Percentiles rank a stretch among this genome's conserved stretches.
Conservation (phyloP, 352 stramenopile genomes). For the Phytophthora parvispora region DNA sequence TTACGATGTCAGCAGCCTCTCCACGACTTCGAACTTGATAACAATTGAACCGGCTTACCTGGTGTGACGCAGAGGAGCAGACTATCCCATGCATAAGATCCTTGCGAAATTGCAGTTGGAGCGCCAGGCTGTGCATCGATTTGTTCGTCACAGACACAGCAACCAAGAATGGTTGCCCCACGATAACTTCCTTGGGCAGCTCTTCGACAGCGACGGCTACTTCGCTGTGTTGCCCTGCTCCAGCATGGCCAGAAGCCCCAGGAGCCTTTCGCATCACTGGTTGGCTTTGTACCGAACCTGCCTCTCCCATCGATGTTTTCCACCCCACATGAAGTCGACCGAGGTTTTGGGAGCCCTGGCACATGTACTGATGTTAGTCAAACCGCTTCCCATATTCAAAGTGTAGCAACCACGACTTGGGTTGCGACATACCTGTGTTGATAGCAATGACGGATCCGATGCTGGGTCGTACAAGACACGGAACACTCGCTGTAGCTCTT, state of each 20-base stretch:
- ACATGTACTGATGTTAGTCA: neutral
- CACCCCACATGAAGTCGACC: constrained; percentile 84
- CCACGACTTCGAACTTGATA: neutral
- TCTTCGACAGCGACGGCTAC: constrained; percentile 57
- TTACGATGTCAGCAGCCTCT: neutral
- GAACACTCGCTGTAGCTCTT: constrained; percentile 86
- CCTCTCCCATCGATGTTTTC: constrained; percentile 86
- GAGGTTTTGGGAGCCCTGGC: constrained; percentile 67
- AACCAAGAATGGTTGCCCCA: constrained; percentile 65
- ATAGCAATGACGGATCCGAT: constrained; percentile 41
- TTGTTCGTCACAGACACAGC: constrained; percentile 76
- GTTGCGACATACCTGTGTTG: constrained; percentile 37
- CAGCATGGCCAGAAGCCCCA: constrained; percentile 10
- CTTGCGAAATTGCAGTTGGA: constrained; percentile 87
- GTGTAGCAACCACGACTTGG: neutral
- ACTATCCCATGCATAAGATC: constrained; percentile 78
- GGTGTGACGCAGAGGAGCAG: constrained; percentile 76
- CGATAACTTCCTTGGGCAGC: constrained; percentile 56
- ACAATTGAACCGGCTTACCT: constrained; percentile 46
- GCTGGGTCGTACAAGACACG: constrained; percentile 53
- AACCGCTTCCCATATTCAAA: neutral
- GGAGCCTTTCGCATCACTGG: constrained; percentile 71
- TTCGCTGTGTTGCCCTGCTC: constrained; percentile 32
- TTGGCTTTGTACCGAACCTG: constrained; percentile 85
- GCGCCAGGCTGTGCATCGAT: constrained; percentile 57